Conservation (phyloP, 2,329 filamentous ascomycete genomes). For the Cladosporium austrohemisphaericum region DNA sequence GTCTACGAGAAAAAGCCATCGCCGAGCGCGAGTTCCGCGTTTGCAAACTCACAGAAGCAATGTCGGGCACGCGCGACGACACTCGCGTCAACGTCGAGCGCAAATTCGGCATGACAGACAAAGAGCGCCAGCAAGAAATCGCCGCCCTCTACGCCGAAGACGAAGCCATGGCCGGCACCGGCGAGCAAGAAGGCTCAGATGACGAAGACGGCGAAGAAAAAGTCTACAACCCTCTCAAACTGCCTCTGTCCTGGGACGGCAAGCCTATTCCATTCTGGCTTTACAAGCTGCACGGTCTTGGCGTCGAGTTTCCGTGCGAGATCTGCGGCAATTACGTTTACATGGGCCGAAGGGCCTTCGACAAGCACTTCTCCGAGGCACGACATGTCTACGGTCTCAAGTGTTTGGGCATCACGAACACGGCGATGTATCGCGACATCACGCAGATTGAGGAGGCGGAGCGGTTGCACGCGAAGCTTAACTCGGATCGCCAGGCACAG, state of each 20-base stretch:
- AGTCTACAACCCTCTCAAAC: slow-evolving; percentile 94
- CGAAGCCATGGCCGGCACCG: slow-evolving; percentile 37
- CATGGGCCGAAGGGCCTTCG: slow-evolving; percentile 91
- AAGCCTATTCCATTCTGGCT: slow-evolving; percentile 99
- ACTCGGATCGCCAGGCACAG: slow-evolving; percentile 75
- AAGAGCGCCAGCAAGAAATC: slow-evolving; percentile 88
- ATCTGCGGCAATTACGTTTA: slow-evolving; percentile 99
- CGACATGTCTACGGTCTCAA: slow-evolving; percentile 91
- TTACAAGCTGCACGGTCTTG: slow-evolving; percentile 92
- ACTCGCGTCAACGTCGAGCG: slow-evolving; percentile 94
- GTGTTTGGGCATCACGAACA: slow-evolving; percentile 86
- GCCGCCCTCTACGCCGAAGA: slow-evolving; percentile 74
- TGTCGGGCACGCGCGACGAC: slow-evolving; percentile 83
- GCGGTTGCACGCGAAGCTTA: slow-evolving; percentile 88
- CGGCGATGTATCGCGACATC: slow-evolving; percentile 82
- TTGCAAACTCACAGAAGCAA: slow-evolving; percentile 71
- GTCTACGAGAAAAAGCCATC: slow-evolving; percentile 82
- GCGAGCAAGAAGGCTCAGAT: slow-evolving; percentile 61
- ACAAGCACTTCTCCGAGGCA: slow-evolving; percentile 97
- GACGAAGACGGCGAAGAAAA: slow-evolving; percentile 68
- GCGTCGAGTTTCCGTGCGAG: slow-evolving; percentile 92
- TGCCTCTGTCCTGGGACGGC: slow-evolving; percentile 95
- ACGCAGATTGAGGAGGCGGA: slow-evolving; percentile 86
- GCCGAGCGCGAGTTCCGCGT: slow-evolving; percentile 85
- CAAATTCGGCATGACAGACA: slow-evolving; percentile 94